Evolutionary conservation across 148 eudicot genomes (phyloP).

Genomic region (Beta vulgaris): DNA sequence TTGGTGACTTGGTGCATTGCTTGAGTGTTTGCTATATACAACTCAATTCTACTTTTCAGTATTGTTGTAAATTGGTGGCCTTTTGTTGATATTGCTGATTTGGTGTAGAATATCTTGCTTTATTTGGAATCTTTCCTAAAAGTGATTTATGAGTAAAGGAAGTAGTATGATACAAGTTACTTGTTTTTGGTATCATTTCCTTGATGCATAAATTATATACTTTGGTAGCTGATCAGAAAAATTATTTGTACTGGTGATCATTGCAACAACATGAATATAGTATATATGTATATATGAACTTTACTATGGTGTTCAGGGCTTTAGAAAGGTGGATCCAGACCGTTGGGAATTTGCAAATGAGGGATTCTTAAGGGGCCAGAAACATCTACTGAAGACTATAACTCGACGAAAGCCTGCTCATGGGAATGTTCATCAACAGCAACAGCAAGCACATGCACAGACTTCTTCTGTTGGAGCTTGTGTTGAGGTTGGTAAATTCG

Average conservation of each 20-base stretch:
- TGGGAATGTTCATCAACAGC: constrained; percentile 40
- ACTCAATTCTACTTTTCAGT: too few relatives aligned
- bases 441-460: constrained; percentile 39
- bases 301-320: constrained; percentile 46
- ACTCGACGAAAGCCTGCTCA: constrained; percentile 50
- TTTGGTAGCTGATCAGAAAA: background rate
- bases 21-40: too few relatives aligned
- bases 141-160: background rate
- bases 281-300: background rate
- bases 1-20: too few relatives aligned
- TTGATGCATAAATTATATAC: background rate
- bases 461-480: constrained; percentile 54
- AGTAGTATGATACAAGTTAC: background rate
- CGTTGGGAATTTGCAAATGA: constrained; percentile 83
- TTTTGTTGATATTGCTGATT: too few relatives aligned
- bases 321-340: constrained; percentile 80
- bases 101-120: too few relatives aligned
- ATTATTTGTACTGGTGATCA: background rate
- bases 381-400: constrained; percentile 55
- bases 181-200: background rate
- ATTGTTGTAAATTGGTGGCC: too few relatives aligned
- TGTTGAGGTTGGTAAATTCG: constrained; percentile 71
- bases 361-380: constrained; percentile 71
- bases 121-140: too few relatives aligned
- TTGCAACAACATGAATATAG: background rate